Base-by-base conservation (phyloP, 495 filamentous ascomycete genomes). In the Penicillium atrosanguineum region DNA sequence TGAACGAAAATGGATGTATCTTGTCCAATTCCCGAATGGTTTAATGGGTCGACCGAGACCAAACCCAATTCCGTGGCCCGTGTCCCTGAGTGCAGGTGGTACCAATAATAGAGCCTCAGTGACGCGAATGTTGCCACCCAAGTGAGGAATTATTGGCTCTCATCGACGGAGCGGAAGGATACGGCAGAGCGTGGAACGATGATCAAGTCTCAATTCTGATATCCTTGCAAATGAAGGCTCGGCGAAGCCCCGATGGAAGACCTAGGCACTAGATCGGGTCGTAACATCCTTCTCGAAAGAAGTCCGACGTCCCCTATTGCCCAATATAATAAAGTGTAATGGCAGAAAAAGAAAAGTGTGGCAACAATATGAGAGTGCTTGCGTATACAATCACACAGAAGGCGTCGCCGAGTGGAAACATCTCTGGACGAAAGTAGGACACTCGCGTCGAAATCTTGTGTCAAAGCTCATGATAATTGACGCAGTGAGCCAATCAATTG, bases 1-100 rank as follows among this genome's bases (percentile, higher is more conserved):
- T 78, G 74, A 78, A 76, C 55, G 57, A 60, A 59, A 67, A 67
- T 60, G 62, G 56, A 65, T 53, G 41, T 61, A 46, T 59, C 43
- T 55, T 48, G 59, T 54, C 47, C 57, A 53, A 53, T 45, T 45
- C 49, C 55, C 50, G 37, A 50, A 36, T 53, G 42, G 44, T 41
- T 29, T 15, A 56, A 53, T 44, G 47, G 43, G 36, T 44, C 48
- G 44, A 53, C 34, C 23, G 41, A 54, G n/a, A 48, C 1, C 31
- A 62, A 58, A 60, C 50, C 57, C 64, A 65, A 65, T 60, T 67
- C 56, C 29, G 52, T 52, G 61, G 52, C 56, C 61, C 55, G 54
- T 64, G 59, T 65, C 51, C 51, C 53, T 57, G 41, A 60, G 58
- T 53, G 50, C 55, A 60, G 53, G 44, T 48, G 50, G 65, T 64